Evolutionary conservation across 495 filamentous ascomycete species (phyloP).

Genomic region (Apiosordaria backusii): DNA sequence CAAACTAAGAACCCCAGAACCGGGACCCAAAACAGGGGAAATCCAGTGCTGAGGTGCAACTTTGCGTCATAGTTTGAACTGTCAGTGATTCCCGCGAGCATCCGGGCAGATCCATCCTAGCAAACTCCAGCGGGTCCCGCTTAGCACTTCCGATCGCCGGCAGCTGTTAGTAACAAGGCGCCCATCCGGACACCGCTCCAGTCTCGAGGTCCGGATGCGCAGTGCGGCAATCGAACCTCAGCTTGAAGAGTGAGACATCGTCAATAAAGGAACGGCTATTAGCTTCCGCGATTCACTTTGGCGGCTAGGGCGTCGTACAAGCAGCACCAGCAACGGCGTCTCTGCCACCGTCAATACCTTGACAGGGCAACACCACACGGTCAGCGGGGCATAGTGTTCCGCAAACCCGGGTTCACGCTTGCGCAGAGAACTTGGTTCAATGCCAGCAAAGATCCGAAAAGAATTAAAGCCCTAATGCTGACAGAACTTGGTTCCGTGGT

Average conservation of each 20-base stretch:
- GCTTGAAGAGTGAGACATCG: neutral
- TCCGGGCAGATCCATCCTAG: neutral
- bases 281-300: neutral
- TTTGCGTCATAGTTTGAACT: neutral
- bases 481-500: neutral
- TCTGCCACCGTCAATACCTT: neutral
- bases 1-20: neutral
- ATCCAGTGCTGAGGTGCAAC: neutral
- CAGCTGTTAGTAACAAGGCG: neutral
- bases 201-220: neutral
- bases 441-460: neutral
- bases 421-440: neutral
- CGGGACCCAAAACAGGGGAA: neutral
- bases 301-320: neutral
- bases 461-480: neutral
- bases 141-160: neutral
- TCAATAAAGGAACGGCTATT: neutral
- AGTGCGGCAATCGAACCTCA: no score
- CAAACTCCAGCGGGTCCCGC: neutral
- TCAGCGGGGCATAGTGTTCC: neutral
- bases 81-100: neutral
- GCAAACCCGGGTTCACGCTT: neutral
- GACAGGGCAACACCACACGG: neutral
- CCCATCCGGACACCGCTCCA: neutral
- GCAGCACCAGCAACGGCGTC: neutral